Conservation (phyloP, 2,329 filamentous ascomycete species). For the Verticillium alfalfae region DNA sequence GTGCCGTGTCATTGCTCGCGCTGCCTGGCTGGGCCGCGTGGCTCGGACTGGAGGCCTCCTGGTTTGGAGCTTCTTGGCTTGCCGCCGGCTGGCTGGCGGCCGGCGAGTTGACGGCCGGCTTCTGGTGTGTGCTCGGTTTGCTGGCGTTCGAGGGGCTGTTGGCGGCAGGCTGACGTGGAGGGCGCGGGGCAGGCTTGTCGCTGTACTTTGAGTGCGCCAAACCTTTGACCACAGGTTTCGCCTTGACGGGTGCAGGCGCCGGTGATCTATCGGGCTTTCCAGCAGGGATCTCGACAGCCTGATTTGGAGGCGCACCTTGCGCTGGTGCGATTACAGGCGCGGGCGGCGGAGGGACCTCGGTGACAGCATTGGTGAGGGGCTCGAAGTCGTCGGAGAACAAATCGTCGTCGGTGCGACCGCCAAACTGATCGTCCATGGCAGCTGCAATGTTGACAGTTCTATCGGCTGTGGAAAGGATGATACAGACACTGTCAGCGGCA, state of each 20-base stretch:
- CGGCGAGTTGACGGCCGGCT: background rate
- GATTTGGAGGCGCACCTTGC: background rate
- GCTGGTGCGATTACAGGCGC: constrained; percentile 8
- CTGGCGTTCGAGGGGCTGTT: background rate
- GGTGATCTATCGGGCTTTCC: constrained; percentile 1
- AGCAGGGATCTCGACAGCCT: background rate
- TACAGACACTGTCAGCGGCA: background rate
- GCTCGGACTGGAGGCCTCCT: background rate
- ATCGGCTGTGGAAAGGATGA: background rate
- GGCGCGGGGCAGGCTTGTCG: background rate
- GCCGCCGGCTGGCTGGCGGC: background rate
- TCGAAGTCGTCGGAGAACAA: constrained; percentile 60
- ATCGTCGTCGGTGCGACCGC: constrained; percentile 56
- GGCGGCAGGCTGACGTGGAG: background rate
- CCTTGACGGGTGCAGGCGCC: constrained; percentile 9
- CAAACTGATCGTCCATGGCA: constrained; percentile 55
- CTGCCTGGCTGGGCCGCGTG: background rate
- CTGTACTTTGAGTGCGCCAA: constrained; percentile 1
- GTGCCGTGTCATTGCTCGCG: background rate
- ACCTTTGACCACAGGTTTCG: constrained; percentile 10
- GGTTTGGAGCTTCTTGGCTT: background rate
- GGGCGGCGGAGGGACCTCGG: background rate
- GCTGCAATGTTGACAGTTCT: no score
- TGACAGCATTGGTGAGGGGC: constrained; percentile 20
- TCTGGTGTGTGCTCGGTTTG: background rate